These are phyloP conservation scores for Cryptococcus sp. DNA, from an alignment of 1,284 basidiomycete genomes.

Conservation along the genomic window DNA sequence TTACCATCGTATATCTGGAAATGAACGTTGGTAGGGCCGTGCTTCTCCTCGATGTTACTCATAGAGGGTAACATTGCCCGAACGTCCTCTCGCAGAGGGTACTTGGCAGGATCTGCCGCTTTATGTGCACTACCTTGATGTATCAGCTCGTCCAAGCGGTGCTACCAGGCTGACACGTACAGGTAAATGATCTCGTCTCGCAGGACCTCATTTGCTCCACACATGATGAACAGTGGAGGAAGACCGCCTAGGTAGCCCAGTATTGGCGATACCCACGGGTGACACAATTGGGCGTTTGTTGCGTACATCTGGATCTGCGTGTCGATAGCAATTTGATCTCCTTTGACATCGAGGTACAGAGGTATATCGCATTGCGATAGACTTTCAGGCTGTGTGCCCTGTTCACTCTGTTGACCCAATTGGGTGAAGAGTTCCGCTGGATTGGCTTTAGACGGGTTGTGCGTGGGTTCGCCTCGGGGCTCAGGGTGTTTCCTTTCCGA, in stretches of 20 bases:
- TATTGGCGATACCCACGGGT: slow-evolving; percentile 84
- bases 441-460: slow-evolving; percentile 38
- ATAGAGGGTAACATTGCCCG: slow-evolving; percentile 67
- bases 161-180: slow-evolving; percentile 57
- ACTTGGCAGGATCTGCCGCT: slow-evolving; percentile 79
- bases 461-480: slow-evolving; percentile 24
- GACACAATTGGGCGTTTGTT: slow-evolving; percentile 76
- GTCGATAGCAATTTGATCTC: slow-evolving; percentile 38
- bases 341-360: slow-evolving; percentile 30
- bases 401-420: slow-evolving; percentile 11
- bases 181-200: slow-evolving; percentile 88
- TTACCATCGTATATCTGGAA: slow-evolving; percentile 66
- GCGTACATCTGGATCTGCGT: slow-evolving; percentile 86
- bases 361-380: slow-evolving; percentile 38
- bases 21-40: slow-evolving; percentile 81
- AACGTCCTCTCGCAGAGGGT: slow-evolving; percentile 66
- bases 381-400: slow-evolving; percentile 23
- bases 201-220: slow-evolving; percentile 87
- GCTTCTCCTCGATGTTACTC: slow-evolving; percentile 64
- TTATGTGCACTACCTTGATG: slow-evolving; percentile 73
- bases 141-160: slow-evolving; percentile 8
- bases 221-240: slow-evolving; percentile 82
- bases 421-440: slow-evolving; percentile 29
- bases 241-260: slow-evolving; percentile 86
- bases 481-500: slow-evolving; percentile 30